phyloP scores from a whole-genome alignment of 164 flowering plant species.

The Euptelea pleiosperma region DNA sequence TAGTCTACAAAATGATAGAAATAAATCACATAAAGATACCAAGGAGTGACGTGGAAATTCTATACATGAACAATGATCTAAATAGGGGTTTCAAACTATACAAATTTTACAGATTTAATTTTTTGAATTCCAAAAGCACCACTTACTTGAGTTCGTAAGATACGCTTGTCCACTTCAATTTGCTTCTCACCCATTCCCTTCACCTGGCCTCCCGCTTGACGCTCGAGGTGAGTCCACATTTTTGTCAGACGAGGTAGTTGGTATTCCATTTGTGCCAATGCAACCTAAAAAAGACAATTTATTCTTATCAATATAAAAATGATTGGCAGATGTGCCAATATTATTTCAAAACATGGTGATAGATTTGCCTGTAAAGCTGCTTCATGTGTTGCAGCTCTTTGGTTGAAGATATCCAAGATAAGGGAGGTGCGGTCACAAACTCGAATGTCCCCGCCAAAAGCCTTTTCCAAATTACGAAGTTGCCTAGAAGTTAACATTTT shows the following conservation, averaged over 20 bases:
- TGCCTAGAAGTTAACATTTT: constrained; percentile 44
- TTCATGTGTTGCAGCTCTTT: constrained; percentile 96
- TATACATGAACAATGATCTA: constrained; percentile 1
- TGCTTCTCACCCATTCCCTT: constrained; percentile 99
- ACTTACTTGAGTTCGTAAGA: constrained; percentile 80
- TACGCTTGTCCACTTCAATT: constrained; percentile 98
- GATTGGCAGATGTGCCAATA: neutral
- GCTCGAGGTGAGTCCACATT: constrained; percentile 99
- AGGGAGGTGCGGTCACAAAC: constrained; percentile 97
- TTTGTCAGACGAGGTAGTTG: constrained; percentile 88
- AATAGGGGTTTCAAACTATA: neutral
- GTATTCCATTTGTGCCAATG: constrained; percentile 96
- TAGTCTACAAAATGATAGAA: neutral
- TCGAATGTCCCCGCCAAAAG: constrained; percentile 82
- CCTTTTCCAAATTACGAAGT: constrained; percentile 86
- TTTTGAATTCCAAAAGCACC: neutral
- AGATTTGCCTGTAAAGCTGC: constrained; percentile 77
- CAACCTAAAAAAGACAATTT: constrained; percentile 42
- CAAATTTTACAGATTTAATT: neutral
- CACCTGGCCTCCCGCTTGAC: constrained; percentile 94
- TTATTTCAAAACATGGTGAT: neutral
- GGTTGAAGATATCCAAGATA: constrained; percentile 91
- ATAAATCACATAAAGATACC: too few species aligned
- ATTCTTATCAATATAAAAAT: constrained; percentile 1
- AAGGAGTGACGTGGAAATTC: neutral